Evolutionary conservation across 306 rosid species (phyloP), one percentile per base, ranked within the genome.

Genomic region (Trifolium pratense): DNA sequence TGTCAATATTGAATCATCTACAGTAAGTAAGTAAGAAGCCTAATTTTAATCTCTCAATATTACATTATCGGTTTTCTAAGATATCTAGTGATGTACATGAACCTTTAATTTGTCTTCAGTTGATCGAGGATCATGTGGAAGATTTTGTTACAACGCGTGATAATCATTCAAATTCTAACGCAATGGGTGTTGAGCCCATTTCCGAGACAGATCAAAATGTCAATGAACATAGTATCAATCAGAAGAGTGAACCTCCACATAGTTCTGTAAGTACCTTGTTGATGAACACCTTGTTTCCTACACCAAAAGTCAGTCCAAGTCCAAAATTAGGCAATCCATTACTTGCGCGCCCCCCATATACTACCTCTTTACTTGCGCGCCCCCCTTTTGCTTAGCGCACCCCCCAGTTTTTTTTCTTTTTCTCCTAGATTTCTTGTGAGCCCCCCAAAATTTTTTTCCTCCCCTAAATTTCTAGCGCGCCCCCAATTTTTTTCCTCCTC

Each of bases 1-100:
- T 61, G 80, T 90, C 83, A 74, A 66, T 67, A 85, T 92, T 71
- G 89, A 88, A 81, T 88, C 95, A 71, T 85, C 91, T 68, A 83
- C 78, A 55, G 96, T 90, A 72, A 83, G 92, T n/a, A n/a, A n/a
- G n/a, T 84, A 79, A 71, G 80, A 76, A 68, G 29, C 68, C 62
- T 63, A 13, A 10, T 39, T 70, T 71, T 78, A 13, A 66, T 74
- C 48, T 62, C 76, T 49, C 58, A 39, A 7, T 65, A 59, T 11
- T 43, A 31, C 46, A 45, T 73, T 70, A 46, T 69, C 79, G 26
- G 53, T 76, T 76, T 68, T 70, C 57, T 31, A 25, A 46, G 53
- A 59, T 80, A 61, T 80, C 36, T 75, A n/a, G 20, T 52, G 66
- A 32, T 61, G 36, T 70, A 66, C 32, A 45, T 79, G 57, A 60